Evolutionary conservation across 2,329 filamentous ascomycete genomes (phyloP), one percentile per base, ranked within the genome.

Genomic region (Pyrenophora tritici-repentis): DNA sequence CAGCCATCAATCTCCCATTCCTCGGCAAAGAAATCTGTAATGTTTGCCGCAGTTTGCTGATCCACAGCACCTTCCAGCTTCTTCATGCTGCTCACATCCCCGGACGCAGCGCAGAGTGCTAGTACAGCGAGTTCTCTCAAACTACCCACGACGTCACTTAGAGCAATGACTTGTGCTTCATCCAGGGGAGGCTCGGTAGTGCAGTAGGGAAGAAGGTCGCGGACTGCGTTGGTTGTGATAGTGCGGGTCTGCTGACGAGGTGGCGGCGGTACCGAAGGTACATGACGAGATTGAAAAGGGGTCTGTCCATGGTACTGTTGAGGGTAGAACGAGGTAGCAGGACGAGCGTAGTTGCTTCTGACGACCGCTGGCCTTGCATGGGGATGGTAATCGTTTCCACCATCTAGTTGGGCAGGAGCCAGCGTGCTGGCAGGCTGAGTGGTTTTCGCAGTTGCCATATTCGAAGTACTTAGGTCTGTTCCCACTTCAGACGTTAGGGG

Each of bases 91-190:
- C 47, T 39, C 12, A 37, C 20, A 14, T 58, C 58, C 24, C 66
- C 65, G 7, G 55, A 46, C 8, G 44, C 40, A 16, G 66, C 66
- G 3, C 53, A 26, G 34, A 72, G 48, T 2, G 67, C 65, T 14
- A 71, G 50, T 4, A 68, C 32, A 6, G 63, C 64, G n/a, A 74
- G 47, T 42, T 73, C 72, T 22, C 47, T 58, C 33, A 74, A 43
- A 37, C 61, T 71, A 0, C 66, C 68, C 6, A 59, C 70, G 3
- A 71, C 47, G 32, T 74, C 72, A 26, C 65, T 73, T 31, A 74
- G 41, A 2, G 46, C 56, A 16, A 72, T 63, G 35, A 69, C 57
- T 53, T 70, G 66, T 13, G 57, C 53, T 32, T 64, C 43, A 29
- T 31, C 57, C 24, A 73, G 51, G 2, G 55, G 61, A 2, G 42